Percentiles rank a stretch among this genome's conserved stretches.
These are phyloP conservation scores for Mesembryanthemum crystallinum DNA, from an alignment of 148 eudicot genomes.

Conservation along the genomic window DNA sequence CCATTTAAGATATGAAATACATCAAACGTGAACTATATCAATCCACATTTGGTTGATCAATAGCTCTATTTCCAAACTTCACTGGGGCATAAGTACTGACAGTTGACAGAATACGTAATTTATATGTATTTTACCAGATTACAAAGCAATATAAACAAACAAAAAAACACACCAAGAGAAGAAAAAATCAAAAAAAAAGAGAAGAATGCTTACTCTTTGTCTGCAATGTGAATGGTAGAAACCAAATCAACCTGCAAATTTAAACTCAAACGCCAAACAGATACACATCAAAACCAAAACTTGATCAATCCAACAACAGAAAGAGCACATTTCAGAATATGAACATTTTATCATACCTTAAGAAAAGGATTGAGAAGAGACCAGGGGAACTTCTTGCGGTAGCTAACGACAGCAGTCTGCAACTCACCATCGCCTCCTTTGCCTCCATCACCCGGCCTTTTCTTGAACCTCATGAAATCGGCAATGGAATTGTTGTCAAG, in stretches of 20 bases:
- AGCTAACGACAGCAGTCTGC: constrained; percentile 87
- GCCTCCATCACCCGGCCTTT: constrained; percentile 22
- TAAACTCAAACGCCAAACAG: constrained; percentile 12
- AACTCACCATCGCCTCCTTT: constrained; percentile 40
- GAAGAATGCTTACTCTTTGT: constrained; percentile 59
- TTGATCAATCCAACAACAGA: not conserved
- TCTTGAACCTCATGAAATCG: constrained; percentile 84
- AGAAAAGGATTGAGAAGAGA: constrained; percentile 82
- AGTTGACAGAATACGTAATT: no score
- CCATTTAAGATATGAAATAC: not conserved
- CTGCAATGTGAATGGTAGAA: constrained; percentile 95
- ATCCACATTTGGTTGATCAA: no score
- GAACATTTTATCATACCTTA: constrained; percentile 33
- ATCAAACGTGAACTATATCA: no score
- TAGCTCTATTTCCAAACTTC: not conserved
- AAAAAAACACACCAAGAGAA: no score
- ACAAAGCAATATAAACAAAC: no score
- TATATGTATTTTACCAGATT: no score
- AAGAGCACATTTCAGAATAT: not conserved
- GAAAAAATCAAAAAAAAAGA: no score
- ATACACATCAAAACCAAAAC: constrained; percentile 1
- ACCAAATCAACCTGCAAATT: constrained; percentile 89
- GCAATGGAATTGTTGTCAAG: constrained; percentile 62
- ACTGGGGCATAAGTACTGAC: no score
- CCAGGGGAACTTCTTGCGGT: constrained; percentile 92